Conservation (phyloP, 2,329 filamentous ascomycete genomes). For the Emydomyces testavorans region DNA sequence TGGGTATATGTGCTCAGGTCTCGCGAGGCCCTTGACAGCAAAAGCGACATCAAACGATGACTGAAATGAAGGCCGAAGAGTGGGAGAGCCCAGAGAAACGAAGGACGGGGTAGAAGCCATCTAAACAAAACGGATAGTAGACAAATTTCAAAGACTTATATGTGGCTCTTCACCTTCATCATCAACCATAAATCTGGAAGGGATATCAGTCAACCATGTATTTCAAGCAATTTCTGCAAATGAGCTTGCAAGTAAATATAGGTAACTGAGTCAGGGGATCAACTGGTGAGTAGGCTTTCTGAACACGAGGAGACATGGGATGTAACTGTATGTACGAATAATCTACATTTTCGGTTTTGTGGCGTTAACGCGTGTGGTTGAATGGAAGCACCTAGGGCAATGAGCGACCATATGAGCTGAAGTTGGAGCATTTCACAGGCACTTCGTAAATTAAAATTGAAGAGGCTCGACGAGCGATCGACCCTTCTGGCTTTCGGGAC, state of each 20-base stretch:
- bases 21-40: background rate
- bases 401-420: background rate
- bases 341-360: background rate
- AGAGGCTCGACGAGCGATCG: too few species aligned
- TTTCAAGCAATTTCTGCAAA: background rate
- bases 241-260: constrained; percentile 1
- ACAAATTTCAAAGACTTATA: constrained; percentile 2
- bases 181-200: background rate
- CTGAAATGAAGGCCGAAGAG: background rate
- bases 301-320: constrained; percentile 6
- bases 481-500: too few species aligned
- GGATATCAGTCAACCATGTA: background rate
- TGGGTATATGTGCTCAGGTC: background rate
- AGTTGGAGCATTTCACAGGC: background rate
- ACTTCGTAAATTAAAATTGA: background rate
- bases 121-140: background rate
- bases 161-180: background rate
- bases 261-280: background rate
- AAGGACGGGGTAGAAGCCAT: background rate
- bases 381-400: background rate
- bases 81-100: background rate
- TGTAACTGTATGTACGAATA: too few species aligned
- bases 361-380: too few species aligned
- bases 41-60: background rate
- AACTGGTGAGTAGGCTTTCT: background rate